phyloP scores from a whole-genome alignment of 2,329 filamentous ascomycete species.

The Phyllosticta paracitricarpa region DNA sequence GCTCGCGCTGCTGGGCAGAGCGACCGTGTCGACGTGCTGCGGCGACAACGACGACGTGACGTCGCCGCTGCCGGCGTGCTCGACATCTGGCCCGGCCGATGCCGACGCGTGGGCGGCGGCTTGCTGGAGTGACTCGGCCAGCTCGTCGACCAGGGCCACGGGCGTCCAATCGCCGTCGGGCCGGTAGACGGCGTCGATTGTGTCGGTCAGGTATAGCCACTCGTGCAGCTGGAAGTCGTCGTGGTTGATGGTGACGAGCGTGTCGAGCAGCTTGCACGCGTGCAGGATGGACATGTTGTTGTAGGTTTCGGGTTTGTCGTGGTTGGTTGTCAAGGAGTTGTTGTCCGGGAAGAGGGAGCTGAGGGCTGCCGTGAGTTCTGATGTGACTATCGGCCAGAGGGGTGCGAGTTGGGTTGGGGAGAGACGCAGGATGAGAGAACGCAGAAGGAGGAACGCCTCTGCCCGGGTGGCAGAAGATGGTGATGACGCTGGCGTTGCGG shows the following conservation, averaged over 20 bases:
- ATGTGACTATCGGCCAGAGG: conserved; percentile 83
- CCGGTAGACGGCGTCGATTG: conserved; percentile 88
- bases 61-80: background rate
- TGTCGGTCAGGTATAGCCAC: conserved; percentile 96
- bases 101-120: conserved; percentile 16
- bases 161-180: conserved; percentile 54
- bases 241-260: conserved; percentile 74
- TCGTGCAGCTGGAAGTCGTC: conserved; percentile 98
- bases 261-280: conserved; percentile 85
- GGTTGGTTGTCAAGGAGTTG: conserved; percentile 36
- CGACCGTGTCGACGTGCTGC: background rate
- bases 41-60: background rate
- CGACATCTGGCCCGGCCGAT: conserved; percentile 16
- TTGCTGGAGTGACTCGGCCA: conserved; percentile 63
- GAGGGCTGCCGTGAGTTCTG: conserved; percentile 72
- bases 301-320: conserved; percentile 52
- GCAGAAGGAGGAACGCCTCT: conserved; percentile 81
- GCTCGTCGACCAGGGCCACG: conserved; percentile 70
- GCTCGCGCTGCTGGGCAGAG: background rate
- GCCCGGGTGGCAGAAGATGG: conserved; percentile 82
- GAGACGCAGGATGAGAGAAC: conserved; percentile 70
- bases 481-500: conserved; percentile 76
- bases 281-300: conserved; percentile 71
- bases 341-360: conserved; percentile 54
- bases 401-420: conserved; percentile 70